Base-by-base conservation (phyloP, 345 rosid genomes). In the Nephelium lappaceum region DNA sequence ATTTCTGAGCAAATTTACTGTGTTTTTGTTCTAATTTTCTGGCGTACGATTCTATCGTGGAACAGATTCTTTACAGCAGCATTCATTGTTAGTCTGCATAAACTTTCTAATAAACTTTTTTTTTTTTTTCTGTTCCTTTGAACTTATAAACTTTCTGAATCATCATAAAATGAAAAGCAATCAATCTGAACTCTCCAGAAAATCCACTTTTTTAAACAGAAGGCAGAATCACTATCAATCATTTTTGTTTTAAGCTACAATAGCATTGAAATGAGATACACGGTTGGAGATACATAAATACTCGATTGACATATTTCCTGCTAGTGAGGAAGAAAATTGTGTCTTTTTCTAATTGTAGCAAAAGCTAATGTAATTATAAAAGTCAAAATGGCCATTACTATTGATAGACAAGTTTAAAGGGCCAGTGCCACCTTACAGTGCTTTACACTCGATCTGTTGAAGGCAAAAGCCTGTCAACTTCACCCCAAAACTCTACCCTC, bases 31-130 rank as follows among this genome's bases (percentile, higher is more conserved):
- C 53, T 16, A 2, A 39, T 38, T 58, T 16, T 69, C 58, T 58
- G 57, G 24, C 58, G 5, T 58, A 38, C 64, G 38, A 25, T 53
- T 41, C 70, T 51, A 45, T 21, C 57, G 71, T 61, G 38, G 16
- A 71, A 77, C 21, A 57, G 42, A 71, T 49, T 49, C 76, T 36
- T 78, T 62, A 64, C 42, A 69, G 15, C 41, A 19, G 21, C 36
- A 25, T 41, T 25, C 64, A 31, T 23, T 61, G 42, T 25, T 27
- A 62, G 53, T 36, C 49, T 31, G 41, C 47, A 72, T 25, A 23
- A 70, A 71, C 7, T 12, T 49, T n/a, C 42, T 47, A 38, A 49
- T n/a, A n/a, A n/a, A n/a, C n/a, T n/a, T n/a, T n/a, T n/a, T n/a
- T n/a, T n/a, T n/a, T n/a, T n/a, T n/a, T n/a, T n/a, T n/a, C n/a